Base-by-base conservation (phyloP, 306 rosid genomes). In the Crotalaria pallida region DNA sequence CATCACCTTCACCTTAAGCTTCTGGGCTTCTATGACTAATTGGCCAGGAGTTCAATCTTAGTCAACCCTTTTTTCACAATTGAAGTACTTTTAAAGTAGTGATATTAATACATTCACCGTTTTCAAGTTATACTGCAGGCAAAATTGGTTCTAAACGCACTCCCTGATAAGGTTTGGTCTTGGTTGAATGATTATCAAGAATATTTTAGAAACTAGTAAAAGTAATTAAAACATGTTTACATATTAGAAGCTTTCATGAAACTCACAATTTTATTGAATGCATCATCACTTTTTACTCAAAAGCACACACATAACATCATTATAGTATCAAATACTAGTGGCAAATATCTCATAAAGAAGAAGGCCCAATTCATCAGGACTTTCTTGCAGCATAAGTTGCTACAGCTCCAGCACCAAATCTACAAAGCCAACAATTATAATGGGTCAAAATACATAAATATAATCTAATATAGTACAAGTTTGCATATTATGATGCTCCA, bases 391-490 rank as follows among this genome's bases (percentile, higher is more conserved):
- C 79, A 71, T 74, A 74, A 43, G 73, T 69, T 65, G 67, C 79
- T 87, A 81, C 68, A 94, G 88, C 96, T 94, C 99, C 89, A 94
- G 82, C 83, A 94, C 99, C 90, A 88, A 84, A 83, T 94, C 97
- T 94, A 72, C 83, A 79, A 76, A 75, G 58, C 66, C 84, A 81
- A 68, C 65, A 76, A 65, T 64, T 27, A 50, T 62, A 66, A 53
- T 68, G 31, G 41, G 76, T 68, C 80, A 83, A 50, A 74, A 52
- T 74, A 6, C 65, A 66, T 65, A 61, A 44, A 26, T 48, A 72
- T 44, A 47, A 51, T 36, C 16, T 47, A 68, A 64, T 48, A 71
- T 16, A 63, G 58, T 18, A 73, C 78, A 43, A 69, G 53, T 53
- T 69, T 19, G 53, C 61, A 58, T 49, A 62, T 38, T 48, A 76